Percentiles rank a stretch among this genome's conserved stretches.
These are phyloP conservation scores for Fusarium robinianum DNA, from an alignment of 2,329 filamentous ascomycete genomes.

Conservation along the genomic window DNA sequence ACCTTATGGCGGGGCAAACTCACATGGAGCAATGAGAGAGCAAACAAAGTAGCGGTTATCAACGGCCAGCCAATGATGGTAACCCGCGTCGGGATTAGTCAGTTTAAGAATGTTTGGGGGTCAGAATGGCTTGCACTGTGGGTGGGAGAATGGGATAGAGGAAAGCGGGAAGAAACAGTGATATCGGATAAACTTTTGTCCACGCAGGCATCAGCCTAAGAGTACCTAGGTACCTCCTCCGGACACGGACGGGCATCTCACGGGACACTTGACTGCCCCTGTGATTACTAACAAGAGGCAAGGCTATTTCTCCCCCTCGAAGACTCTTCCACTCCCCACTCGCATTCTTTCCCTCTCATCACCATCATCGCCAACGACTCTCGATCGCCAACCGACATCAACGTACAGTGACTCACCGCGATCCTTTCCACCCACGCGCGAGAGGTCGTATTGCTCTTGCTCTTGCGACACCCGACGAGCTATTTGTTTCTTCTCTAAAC, in stretches of 20 bases:
- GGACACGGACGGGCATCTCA: neutral
- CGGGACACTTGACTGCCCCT: neutral
- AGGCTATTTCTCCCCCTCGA: conserved; percentile 18
- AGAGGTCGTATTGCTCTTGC: conserved; percentile 1
- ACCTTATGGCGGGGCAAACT: conserved; percentile 37
- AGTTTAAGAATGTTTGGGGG: conserved; percentile 15
- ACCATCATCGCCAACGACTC: conserved; percentile 20
- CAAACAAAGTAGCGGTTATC: conserved; percentile 33
- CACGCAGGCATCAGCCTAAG: neutral
- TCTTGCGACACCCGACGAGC: conserved; percentile 6
- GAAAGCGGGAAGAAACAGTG: neutral
- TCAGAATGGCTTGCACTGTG: conserved; percentile 11
- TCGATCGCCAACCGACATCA: conserved; percentile 26
- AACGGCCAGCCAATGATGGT: conserved; percentile 38
- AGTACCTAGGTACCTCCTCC: neutral
- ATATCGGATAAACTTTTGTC: conserved; percentile 19
- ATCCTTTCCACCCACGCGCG: neutral
- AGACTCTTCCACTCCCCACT: conserved; percentile 33
- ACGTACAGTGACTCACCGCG: conserved; percentile 10
- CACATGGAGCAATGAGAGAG: conserved; percentile 12
- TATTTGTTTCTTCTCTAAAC: neutral
- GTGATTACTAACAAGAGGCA: conserved; percentile 26
- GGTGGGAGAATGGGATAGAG: conserved; percentile 2
- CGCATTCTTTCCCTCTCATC: conserved; percentile 17
- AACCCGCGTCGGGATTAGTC: conserved; percentile 30